phyloP scores from a whole-genome alignment of 495 filamentous ascomycete species.

The Immersiella caudata region DNA sequence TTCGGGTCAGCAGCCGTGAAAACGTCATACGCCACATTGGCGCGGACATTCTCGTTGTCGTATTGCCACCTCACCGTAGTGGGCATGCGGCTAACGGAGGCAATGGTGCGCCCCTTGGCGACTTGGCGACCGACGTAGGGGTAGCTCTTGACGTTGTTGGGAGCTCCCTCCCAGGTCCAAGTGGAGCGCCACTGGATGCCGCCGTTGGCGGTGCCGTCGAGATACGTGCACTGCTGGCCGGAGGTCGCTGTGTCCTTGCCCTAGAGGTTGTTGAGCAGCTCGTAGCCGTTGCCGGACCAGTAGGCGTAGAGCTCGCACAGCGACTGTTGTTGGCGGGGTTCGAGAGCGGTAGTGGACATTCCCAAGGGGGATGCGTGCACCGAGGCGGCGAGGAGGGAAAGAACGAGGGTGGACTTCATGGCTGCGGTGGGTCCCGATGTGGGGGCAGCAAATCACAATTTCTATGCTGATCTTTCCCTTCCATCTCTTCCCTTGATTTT shows the following conservation, averaged over 20 bases:
- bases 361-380: not conserved
- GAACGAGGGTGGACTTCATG: not conserved
- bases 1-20: slow-evolving; percentile 51
- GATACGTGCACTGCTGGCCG: slow-evolving; percentile 49
- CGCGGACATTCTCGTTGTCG: slow-evolving; percentile 41
- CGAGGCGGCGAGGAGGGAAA: not conserved
- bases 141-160: slow-evolving; percentile 52
- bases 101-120: slow-evolving; percentile 40
- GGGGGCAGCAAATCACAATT: not conserved
- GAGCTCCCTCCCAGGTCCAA: slow-evolving; percentile 49
- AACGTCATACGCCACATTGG: slow-evolving; percentile 54
- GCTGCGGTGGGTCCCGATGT: not conserved
- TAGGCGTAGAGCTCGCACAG: slow-evolving; percentile 47
- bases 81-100: slow-evolving; percentile 41
- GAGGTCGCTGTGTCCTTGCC: slow-evolving; percentile 37
- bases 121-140: slow-evolving; percentile 39
- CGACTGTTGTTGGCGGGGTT: slow-evolving; percentile 23
- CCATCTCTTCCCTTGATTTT: too few species aligned
- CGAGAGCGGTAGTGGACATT: not conserved
- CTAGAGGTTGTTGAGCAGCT: slow-evolving; percentile 54
- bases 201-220: slow-evolving; percentile 34
- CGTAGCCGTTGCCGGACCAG: slow-evolving; percentile 41
- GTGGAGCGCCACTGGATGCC: slow-evolving; percentile 44
- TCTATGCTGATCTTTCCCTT: not conserved
- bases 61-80: slow-evolving; percentile 47